Evolutionary conservation across 176 grass and related monocot species (phyloP).

Genomic region (Coix lacrymajobi): DNA sequence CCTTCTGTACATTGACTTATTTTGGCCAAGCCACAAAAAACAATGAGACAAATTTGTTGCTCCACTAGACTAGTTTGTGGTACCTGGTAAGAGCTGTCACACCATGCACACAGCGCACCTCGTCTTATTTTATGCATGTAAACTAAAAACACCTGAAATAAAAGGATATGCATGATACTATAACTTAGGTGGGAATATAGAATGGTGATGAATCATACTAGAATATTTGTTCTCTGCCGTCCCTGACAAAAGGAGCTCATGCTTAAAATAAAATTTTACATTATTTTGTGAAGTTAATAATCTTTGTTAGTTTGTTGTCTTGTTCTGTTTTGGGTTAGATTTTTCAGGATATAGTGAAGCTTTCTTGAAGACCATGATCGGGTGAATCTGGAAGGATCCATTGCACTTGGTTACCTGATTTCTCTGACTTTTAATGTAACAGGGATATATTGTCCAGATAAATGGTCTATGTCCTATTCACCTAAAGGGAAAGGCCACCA

Average conservation of each 20-base stretch:
- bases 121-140: no score
- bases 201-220: neutral
- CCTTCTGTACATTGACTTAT: neutral
- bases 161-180: neutral
- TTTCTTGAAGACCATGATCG: neutral
- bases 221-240: neutral
- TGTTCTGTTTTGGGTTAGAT: neutral
- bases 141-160: neutral
- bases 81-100: neutral
- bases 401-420: neutral
- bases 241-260: neutral
- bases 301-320: neutral
- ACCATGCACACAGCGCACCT: neutral
- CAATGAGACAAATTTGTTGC: neutral
- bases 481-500: neutral
- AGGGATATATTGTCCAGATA: neutral
- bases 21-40: constrained; percentile 4
- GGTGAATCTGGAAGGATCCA: neutral
- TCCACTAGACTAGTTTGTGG: neutral
- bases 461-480: neutral
- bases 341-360: neutral
- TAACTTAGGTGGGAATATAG: neutral
- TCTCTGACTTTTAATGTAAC: neutral
- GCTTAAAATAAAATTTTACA: neutral
- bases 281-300: neutral